Conservation (phyloP, 2,329 filamentous ascomycete species). For the Neofusicoccum sp. region DNA sequence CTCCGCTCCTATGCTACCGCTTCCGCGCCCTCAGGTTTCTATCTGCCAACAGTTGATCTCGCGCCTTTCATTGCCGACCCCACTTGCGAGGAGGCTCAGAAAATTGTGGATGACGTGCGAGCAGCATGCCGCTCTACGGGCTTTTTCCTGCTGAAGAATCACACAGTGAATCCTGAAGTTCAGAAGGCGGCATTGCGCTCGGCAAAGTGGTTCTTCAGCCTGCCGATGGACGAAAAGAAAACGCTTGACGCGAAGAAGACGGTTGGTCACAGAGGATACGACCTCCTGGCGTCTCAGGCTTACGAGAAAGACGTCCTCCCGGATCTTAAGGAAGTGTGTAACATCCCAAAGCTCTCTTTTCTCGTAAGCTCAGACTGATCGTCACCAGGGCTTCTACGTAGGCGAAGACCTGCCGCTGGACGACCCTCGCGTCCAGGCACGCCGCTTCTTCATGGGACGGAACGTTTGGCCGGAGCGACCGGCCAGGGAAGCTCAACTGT, state of each 20-base stretch:
- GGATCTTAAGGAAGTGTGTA: constrained; percentile 50
- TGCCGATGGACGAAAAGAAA: constrained; percentile 51
- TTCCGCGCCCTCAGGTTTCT: too few species aligned
- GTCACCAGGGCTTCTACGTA: background rate
- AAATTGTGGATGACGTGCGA: too few species aligned
- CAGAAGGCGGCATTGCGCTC: constrained; percentile 47
- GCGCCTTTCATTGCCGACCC: too few species aligned
- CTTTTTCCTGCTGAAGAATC: background rate
- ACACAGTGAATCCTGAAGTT: constrained; percentile 24
- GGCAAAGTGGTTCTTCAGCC: constrained; percentile 52
- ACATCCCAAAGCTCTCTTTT: too few species aligned
- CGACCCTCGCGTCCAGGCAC: constrained; percentile 38
- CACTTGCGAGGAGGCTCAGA: too few species aligned
- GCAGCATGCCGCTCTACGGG: background rate
- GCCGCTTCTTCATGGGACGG: constrained; percentile 44
- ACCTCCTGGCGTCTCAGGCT: constrained; percentile 50
- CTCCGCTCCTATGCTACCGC: too few species aligned
- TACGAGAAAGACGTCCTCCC: constrained; percentile 45
- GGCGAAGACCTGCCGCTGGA: constrained; percentile 45
- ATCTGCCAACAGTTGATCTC: too few species aligned
- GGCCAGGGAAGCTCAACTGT: constrained; percentile 21
- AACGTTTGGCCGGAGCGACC: constrained; percentile 47
- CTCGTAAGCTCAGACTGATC: background rate
- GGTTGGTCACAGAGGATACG: constrained; percentile 53
- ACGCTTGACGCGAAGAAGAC: constrained; percentile 43